Conservation (phyloP, 305 asterid genomes). For the Fraxinus sp. region DNA sequence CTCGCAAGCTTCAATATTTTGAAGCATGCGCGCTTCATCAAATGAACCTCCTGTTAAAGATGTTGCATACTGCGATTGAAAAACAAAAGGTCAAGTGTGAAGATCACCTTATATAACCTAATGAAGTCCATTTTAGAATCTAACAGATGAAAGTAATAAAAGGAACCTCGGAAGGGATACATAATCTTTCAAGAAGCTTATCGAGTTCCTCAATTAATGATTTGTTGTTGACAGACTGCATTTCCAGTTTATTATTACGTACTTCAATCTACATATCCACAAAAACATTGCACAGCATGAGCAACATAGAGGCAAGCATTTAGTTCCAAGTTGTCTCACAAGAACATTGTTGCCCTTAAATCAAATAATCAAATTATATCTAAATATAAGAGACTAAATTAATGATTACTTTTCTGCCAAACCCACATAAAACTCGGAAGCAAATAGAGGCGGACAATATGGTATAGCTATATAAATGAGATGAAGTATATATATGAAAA, state of each 20-base stretch:
- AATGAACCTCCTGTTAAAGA: conserved; percentile 84
- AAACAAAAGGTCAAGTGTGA: neutral
- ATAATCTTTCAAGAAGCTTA: conserved; percentile 84
- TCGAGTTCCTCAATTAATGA: conserved; percentile 85
- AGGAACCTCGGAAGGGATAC: conserved; percentile 85
- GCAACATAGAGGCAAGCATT: conserved; percentile 28
- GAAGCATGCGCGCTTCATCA: conserved; percentile 93
- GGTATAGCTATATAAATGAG: conserved; percentile 7
- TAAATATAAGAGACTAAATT: conserved; percentile 12
- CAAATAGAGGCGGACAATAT: conserved; percentile 19
- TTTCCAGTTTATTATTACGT: conserved; percentile 92
- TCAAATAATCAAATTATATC: neutral
- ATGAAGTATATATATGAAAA: conserved; percentile 8
- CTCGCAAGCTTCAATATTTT: conserved; percentile 93
- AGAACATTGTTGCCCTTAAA: neutral
- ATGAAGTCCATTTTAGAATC: conserved; percentile 13
- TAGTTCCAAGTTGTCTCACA: conserved; percentile 4
- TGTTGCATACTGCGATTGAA: conserved; percentile 67
- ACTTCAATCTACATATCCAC: conserved; percentile 75
- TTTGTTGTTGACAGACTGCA: conserved; percentile 94
- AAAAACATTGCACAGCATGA: conserved; percentile 23
- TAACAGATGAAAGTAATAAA: conserved; percentile 2
- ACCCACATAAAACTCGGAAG: conserved; percentile 16
- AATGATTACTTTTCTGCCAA: neutral
- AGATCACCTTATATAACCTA: conserved; percentile 16